Evolutionary conservation across 129 eudicot species (phyloP), one percentile per base, ranked within the genome.

Genomic region (Oenanthe sinensis): DNA sequence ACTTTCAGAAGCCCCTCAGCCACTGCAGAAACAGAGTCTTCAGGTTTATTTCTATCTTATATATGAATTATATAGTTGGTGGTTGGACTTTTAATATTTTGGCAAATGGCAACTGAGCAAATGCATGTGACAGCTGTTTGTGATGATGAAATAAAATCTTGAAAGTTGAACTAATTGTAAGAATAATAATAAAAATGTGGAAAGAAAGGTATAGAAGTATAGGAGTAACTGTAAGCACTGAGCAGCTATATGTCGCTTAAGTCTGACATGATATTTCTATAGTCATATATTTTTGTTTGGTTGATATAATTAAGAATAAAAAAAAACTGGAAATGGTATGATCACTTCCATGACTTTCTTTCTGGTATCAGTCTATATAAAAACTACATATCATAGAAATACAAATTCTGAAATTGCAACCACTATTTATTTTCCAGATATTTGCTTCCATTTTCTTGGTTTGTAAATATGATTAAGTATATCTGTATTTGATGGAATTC

Each of bases 1-100:
- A 52, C 69, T 9, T 69, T 75, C 85, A 65, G 84, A 88, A 54
- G 62, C 70, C 71, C 47, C n/a, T 62, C 77, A 55, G 17, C 69
- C 85, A 37, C 70, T 58, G 24, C 85, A 77, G 84, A 83, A 84
- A 82, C 83, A 71, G 75, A 82, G 74, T 80, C 54, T 73, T 73
- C 85, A 85, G 89, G 96, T 88, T 60, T 78, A 40, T 82, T 44
- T 48, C 54, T 24, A 13, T 74, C 60, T 46, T 10, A 26, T 45
- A 24, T 74, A 74, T 7, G 26, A 15, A 2, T 42, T 74, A 26
- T 74, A 13, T 46, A 4, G 20, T 74, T 74, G 42, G 58, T n/a
- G 30, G 24, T 60, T 60, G 68, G 68, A 24, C 68, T 24, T 60
- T 0, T 65, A 19, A 24, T 43, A 1, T 76, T 79, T 74, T 52